phyloP scores from a whole-genome alignment of 2,329 filamentous ascomycete genomes.

The Eutypella sp. region DNA sequence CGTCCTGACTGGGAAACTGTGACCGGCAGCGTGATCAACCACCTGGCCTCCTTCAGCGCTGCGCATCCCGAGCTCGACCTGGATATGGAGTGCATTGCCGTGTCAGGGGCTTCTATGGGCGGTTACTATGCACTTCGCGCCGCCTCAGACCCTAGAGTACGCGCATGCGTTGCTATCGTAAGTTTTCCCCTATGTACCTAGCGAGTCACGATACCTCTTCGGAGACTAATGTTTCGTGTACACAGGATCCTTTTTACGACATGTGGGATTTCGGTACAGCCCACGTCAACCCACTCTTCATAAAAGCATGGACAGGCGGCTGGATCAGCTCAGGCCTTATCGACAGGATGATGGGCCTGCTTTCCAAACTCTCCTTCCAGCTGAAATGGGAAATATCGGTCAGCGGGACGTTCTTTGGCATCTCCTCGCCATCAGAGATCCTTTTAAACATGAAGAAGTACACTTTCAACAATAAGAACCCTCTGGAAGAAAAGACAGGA shows the following conservation, averaged over 20 bases:
- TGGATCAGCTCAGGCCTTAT: conserved; percentile 21
- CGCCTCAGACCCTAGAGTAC: no score
- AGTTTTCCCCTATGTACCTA: no score
- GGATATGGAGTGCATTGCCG: no score
- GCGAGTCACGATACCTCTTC: no score
- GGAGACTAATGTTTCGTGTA: no score
- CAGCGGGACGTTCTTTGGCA: conserved; percentile 18
- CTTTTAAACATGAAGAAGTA: conserved; percentile 16
- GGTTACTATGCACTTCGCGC: no score
- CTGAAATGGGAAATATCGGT: conserved; percentile 25
- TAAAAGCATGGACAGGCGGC: conserved; percentile 17
- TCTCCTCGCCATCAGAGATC: conserved; percentile 16
- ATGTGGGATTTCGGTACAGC: conserved; percentile 21
- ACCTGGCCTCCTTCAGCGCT: conserved; percentile 17
- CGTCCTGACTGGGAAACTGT: conserved; percentile 36
- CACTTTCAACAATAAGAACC: conserved; percentile 3
- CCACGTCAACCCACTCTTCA: conserved; percentile 19
- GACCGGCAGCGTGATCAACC: conserved; percentile 25
- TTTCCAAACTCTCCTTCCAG: conserved; percentile 21
- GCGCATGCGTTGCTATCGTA: no score
- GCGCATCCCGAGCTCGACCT: no score
- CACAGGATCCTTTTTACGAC: conserved; percentile 20
- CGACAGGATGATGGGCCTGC: conserved; percentile 17
- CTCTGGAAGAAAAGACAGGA: no score
- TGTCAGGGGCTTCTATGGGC: no score